A percentile compares a stretch with the other conserved stretches of the same genome.
Conservation (phyloP, 371 early-diverging fungal species). For the Mucor velutinosus region DNA sequence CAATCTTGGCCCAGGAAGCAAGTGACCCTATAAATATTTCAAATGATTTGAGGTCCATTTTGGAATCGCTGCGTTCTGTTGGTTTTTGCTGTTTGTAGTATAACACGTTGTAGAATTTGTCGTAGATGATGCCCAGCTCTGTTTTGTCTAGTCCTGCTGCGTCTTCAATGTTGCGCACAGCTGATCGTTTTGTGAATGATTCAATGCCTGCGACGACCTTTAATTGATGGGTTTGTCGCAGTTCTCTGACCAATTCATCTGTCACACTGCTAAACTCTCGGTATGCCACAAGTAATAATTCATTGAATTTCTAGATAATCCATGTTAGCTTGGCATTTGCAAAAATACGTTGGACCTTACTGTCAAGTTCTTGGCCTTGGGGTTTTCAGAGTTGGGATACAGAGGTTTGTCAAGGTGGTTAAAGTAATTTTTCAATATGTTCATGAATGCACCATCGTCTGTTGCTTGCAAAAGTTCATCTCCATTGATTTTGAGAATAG, state of each 20-base stretch:
- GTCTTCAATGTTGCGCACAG: constrained; percentile 79
- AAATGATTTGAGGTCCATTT: constrained; percentile 70
- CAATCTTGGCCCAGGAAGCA: constrained; percentile 57
- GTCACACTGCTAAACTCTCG: constrained; percentile 89
- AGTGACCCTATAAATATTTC: constrained; percentile 59
- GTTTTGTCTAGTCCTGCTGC: constrained; percentile 81
- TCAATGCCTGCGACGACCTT: constrained; percentile 96
- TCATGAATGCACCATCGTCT: constrained; percentile 94
- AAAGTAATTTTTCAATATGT: constrained; percentile 77
- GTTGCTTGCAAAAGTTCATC: constrained; percentile 79
- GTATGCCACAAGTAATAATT: constrained; percentile 89
- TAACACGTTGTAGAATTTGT: constrained; percentile 83
- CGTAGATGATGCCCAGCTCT: constrained; percentile 85
- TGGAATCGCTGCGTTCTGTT: constrained; percentile 42
- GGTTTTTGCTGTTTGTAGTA: constrained; percentile 64
- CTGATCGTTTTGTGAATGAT: constrained; percentile 88
- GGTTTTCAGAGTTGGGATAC: constrained; percentile 58
- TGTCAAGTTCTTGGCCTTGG: constrained; percentile 65
- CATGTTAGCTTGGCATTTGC: background rate
- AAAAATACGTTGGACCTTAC: constrained; percentile 14
- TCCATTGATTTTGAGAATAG: constrained; percentile 92
- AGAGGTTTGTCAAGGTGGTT: constrained; percentile 67
- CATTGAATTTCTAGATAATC: constrained; percentile 79
- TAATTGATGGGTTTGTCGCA: constrained; percentile 88
- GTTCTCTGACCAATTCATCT: constrained; percentile 74